Base-by-base conservation (phyloP, 192 early-diverging fungal species). In the Backusella liffmaniae region DNA sequence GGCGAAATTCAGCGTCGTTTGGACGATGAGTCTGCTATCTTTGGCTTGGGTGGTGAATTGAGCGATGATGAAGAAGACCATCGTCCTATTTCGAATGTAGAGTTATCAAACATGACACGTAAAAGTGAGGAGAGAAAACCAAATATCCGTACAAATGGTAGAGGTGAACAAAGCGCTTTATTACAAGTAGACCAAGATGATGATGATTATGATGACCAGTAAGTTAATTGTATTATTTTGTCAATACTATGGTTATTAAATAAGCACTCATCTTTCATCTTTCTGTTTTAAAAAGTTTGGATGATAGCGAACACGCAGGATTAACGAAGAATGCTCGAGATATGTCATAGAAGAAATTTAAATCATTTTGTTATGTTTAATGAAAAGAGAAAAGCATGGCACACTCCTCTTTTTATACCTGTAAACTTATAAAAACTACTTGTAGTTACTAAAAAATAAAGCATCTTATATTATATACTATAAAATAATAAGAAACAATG, bases 41-140 rank as follows among this genome's bases (percentile, higher is more conserved):
- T 90, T 77, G 88, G 86, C 67, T 83, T 93, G 21, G 91, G 90
- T 12, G 88, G 89, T 35, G 91, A 92, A 35, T 86, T 89, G 7
- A 86, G 85, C 15, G 91, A 92, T 23, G 92, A 90, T 53, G 85
- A 89, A 15, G 78, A 80, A 10, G 82, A 65, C 26, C 70, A 78
- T 37, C 76, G 51, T 16, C 37, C 46, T 5, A 73, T 62, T 41
- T 68, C 66, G 7, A 73, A 39, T 66, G 56, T 66, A 66, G 53
- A 59, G 30, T 46, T 71, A 9, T 56, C 51, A n/a, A 29, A 46
- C n/a, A n/a, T 67, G 15, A 12, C 65, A 18, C 70, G 65, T 29
- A 37, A 23, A 7, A 34, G 35, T 41, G 37, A 71, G 4, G 42
- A 42, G 21, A 73, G 30, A 44, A 69, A 36, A 18, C 21, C 56